Percentiles rank a stretch among this genome's conserved stretches.
phyloP scores from a whole-genome alignment of 371 early-diverging fungal species.

The Apophysomyces variabilis region DNA sequence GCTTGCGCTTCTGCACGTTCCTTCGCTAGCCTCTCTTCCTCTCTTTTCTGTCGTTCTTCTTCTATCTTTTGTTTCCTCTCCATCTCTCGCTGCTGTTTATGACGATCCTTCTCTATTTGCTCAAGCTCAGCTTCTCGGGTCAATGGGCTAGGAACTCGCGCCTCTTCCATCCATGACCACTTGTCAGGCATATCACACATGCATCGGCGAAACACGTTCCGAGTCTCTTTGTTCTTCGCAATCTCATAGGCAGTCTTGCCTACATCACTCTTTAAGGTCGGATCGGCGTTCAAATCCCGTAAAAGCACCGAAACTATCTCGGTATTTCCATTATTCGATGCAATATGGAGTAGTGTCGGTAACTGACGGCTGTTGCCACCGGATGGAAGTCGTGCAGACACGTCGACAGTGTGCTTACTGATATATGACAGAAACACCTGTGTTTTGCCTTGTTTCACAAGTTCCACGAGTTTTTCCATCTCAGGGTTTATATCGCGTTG shows the following conservation, averaged over 20 bases:
- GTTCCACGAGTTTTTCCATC: constrained; percentile 43
- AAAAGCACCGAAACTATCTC: constrained; percentile 69
- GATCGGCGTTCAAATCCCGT: constrained; percentile 74
- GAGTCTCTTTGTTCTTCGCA: constrained; percentile 71
- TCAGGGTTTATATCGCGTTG: constrained; percentile 24
- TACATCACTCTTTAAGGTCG: constrained; percentile 65
- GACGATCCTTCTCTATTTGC: constrained; percentile 61
- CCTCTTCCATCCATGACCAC: constrained; percentile 71
- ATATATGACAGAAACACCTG: constrained; percentile 44
- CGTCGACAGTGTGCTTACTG: constrained; percentile 51
- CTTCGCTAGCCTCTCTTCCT: constrained; percentile 24
- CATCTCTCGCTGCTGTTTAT: constrained; percentile 57
- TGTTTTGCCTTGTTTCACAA: constrained; percentile 63
- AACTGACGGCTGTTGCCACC: background rate
- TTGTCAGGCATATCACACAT: constrained; percentile 65
- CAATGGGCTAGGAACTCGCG: constrained; percentile 80
- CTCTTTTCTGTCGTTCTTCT: constrained; percentile 14
- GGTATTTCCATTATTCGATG: constrained; percentile 57
- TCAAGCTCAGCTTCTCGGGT: constrained; percentile 76
- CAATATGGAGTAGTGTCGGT: constrained; percentile 77
- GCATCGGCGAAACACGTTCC: constrained; percentile 81
- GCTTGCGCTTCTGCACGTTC: constrained; percentile 45
- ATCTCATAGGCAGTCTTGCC: constrained; percentile 84
- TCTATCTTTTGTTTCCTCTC: constrained; percentile 43
- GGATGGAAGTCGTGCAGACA: constrained; percentile 38